These are phyloP conservation scores for Kodamaea sp. DNA, from an alignment of 1,139 yeast species.

Conservation along the genomic window DNA sequence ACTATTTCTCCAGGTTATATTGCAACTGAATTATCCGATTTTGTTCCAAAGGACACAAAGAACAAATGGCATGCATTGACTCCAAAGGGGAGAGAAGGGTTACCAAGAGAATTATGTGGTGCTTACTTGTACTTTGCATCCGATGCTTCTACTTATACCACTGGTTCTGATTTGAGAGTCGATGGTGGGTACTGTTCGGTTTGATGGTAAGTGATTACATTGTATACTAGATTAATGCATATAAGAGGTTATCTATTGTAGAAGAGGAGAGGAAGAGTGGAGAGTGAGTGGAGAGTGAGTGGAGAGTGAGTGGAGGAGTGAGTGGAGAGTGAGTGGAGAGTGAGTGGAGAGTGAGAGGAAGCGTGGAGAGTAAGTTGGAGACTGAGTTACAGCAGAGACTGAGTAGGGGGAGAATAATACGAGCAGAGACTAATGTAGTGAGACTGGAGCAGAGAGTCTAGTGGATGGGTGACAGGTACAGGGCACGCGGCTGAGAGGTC, in stretches of 20 bases:
- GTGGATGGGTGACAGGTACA: no score
- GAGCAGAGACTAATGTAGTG: no score
- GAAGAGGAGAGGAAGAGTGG: no score
- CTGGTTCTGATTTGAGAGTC: conserved; percentile 45
- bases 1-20: conserved; percentile 33
- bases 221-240: conserved; percentile 1
- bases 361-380: no score
- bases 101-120: conserved; percentile 22
- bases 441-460: no score
- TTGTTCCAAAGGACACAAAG: conserved; percentile 19
- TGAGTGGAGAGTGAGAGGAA: no score
- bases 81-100: conserved; percentile 22
- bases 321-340: no score
- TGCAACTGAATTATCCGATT: conserved; percentile 22
- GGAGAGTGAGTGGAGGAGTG: no score
- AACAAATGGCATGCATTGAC: conserved; percentile 20
- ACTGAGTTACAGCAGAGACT: no score
- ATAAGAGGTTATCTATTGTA: neutral
- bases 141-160: conserved; percentile 36
- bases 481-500: no score
- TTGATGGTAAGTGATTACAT: conserved; percentile 8
- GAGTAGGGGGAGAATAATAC: no score
- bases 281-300: no score
- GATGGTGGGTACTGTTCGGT: conserved; percentile 46
- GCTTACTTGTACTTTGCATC: conserved; percentile 25